A percentile compares a stretch with the other conserved stretches of the same genome.
Evolutionary conservation across 768 basidiomycete species (phyloP).

Genomic region (Boletus huronensis): DNA sequence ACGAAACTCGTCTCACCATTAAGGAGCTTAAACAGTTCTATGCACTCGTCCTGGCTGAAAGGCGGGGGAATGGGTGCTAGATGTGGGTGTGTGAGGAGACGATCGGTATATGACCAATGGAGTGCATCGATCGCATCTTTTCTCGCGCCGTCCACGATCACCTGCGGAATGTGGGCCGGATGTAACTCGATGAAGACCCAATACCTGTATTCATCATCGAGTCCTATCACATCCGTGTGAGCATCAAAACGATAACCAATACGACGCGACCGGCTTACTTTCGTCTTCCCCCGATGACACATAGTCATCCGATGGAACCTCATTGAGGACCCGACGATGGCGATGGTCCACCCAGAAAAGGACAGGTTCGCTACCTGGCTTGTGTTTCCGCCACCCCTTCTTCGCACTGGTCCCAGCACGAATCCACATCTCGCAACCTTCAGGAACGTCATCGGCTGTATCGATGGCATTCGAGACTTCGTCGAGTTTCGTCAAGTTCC

Average conservation of each 20-base stretch:
- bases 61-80: slow-evolving; percentile 49
- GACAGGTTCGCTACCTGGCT: slow-evolving; percentile 34
- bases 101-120: slow-evolving; percentile 82
- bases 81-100: slow-evolving; percentile 58
- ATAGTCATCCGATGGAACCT: slow-evolving; percentile 37
- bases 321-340: slow-evolving; percentile 47
- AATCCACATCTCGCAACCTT: slow-evolving; percentile 64
- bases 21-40: slow-evolving; percentile 64
- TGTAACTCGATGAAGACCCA: slow-evolving; percentile 81
- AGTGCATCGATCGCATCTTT: slow-evolving; percentile 71
- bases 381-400: slow-evolving; percentile 28
- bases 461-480: slow-evolving; percentile 32
- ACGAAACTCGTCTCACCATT: slow-evolving; percentile 22
- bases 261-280: slow-evolving; percentile 28
- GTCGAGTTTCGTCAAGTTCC: slow-evolving; percentile 48
- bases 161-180: slow-evolving; percentile 59
- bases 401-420: slow-evolving; percentile 36
- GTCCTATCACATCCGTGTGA: slow-evolving; percentile 39
- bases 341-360: slow-evolving; percentile 68
- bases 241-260: neutral
- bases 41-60: slow-evolving; percentile 74
- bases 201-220: slow-evolving; percentile 76
- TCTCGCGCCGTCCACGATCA: slow-evolving; percentile 52
- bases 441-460: slow-evolving; percentile 32
- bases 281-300: slow-evolving; percentile 35